Evolutionary conservation across 495 filamentous ascomycete genomes (phyloP).

Genomic region (Podospora pseudoanserina): DNA sequence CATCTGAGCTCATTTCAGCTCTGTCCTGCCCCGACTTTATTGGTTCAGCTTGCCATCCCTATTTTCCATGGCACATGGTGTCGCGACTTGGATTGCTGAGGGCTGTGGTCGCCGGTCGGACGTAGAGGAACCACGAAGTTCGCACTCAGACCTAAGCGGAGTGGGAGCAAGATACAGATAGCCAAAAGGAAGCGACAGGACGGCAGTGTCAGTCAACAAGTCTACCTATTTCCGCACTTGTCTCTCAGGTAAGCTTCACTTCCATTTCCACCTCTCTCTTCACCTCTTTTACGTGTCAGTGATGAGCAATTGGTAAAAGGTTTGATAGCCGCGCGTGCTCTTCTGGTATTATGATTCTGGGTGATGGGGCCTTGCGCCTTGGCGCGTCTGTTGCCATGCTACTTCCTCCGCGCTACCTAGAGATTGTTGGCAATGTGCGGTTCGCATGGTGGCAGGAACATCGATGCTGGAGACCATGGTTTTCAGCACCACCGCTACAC

Average conservation of each 20-base stretch:
- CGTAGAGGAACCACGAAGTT: background rate
- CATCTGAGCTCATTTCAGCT: background rate
- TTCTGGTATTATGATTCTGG: slow-evolving; percentile 42
- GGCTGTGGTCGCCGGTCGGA: background rate
- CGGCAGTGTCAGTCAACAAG: background rate
- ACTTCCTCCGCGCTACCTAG: slow-evolving; percentile 17
- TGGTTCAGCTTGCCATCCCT: background rate
- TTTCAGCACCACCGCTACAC: slow-evolving; percentile 25
- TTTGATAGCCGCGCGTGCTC: slow-evolving; percentile 43
- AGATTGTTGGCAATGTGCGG: slow-evolving; percentile 22
- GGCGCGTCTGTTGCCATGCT: slow-evolving; percentile 28
- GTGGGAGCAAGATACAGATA: background rate
- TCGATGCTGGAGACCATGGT: slow-evolving; percentile 15
- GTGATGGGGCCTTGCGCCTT: slow-evolving; percentile 29
- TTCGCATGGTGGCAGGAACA: slow-evolving; percentile 22
- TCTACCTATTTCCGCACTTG: background rate
- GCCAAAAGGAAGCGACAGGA: background rate
- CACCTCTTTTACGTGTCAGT: slow-evolving; percentile 35
- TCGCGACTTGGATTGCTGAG: background rate
- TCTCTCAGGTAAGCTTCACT: slow-evolving; percentile 17
- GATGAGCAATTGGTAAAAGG: slow-evolving; percentile 65
- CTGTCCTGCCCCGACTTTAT: background rate
- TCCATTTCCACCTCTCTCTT: slow-evolving; percentile 2
- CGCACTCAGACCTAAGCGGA: background rate
- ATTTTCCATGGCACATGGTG: background rate